Conservation (phyloP, 352 stramenopile genomes). For the Phytophthora constricta region DNA sequence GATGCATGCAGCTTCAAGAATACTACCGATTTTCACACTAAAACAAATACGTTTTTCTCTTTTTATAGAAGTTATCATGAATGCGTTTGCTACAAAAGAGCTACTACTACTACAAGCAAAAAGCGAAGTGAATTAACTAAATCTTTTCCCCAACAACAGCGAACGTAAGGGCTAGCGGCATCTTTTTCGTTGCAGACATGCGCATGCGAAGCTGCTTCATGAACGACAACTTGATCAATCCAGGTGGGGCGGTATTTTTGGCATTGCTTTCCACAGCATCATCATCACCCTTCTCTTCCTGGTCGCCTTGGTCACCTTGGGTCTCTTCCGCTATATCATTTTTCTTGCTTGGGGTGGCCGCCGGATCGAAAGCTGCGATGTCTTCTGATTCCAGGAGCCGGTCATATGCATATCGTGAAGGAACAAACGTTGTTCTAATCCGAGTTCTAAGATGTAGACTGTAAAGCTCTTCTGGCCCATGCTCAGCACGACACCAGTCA, state of each 20-base stretch:
- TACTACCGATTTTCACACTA: no score
- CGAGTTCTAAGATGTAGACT: constrained; percentile 75
- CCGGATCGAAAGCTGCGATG: constrained; percentile 52
- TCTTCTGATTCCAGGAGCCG: constrained; percentile 59
- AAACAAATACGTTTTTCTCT: no score
- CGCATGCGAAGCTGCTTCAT: constrained; percentile 66
- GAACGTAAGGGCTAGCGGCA: constrained; percentile 70
- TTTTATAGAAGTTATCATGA: not conserved
- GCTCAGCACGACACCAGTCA: constrained; percentile 77
- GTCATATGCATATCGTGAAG: constrained; percentile 50
- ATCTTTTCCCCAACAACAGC: constrained; percentile 52
- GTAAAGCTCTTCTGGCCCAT: constrained; percentile 81
- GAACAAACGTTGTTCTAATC: constrained; percentile 73
- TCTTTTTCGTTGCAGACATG: constrained; percentile 73
- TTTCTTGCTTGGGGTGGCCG: constrained; percentile 25
- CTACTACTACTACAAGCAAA: no score
- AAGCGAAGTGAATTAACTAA: not conserved
- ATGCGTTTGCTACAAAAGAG: not conserved
- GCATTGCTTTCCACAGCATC: constrained; percentile 1
- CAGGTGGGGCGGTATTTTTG: constrained; percentile 5
- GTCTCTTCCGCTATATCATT: constrained; percentile 14
- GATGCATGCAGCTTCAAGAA: no score
- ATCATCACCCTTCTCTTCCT: constrained; percentile 12
- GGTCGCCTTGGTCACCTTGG: constrained; percentile 10
- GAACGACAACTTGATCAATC: constrained; percentile 56